Conservation (phyloP, 208 protist species). For the Phytomonas sp. region DNA sequence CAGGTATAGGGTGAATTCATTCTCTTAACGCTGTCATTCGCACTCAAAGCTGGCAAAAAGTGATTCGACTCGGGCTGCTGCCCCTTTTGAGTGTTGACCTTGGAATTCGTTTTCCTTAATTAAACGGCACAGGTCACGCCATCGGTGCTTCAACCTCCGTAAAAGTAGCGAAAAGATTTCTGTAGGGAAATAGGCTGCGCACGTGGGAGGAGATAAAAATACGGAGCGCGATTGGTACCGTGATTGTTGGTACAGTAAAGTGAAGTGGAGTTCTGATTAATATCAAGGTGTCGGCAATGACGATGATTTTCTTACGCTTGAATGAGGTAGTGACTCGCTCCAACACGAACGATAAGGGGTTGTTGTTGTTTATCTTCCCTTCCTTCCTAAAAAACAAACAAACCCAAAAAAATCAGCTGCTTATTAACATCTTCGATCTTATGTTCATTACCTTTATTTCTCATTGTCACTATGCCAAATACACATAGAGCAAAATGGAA, state of each 20-base stretch:
- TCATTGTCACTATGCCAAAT: conserved; percentile 4
- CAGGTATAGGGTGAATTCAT: too few species aligned
- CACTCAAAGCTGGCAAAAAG: too few species aligned
- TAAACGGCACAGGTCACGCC: too few species aligned
- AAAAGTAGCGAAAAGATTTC: conserved; percentile 79
- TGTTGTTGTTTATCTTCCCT: neutral
- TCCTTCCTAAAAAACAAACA: neutral
- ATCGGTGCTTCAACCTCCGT: too few species aligned
- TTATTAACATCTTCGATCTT: conserved; percentile 3
- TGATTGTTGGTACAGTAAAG: conserved; percentile 29
- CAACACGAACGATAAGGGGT: neutral
- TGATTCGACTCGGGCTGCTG: too few species aligned
- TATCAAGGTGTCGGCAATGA: conserved; percentile 22
- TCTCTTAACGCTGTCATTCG: too few species aligned
- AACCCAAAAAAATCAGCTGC: neutral
- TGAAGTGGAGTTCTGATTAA: conserved; percentile 23
- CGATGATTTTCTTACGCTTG: conserved; percentile 26
- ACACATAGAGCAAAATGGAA: neutral
- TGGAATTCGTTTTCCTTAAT: too few species aligned
- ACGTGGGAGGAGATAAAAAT: conserved; percentile 97
- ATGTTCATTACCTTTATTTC: conserved; percentile 15
- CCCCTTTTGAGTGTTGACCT: too few species aligned
- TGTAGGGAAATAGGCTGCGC: conserved; percentile 74
- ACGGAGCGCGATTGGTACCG: conserved; percentile 68
- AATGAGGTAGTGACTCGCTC: conserved; percentile 14